Evolutionary conservation across 2,329 filamentous ascomycete genomes (phyloP).

Genomic region (Colletotrichum sublineola): DNA sequence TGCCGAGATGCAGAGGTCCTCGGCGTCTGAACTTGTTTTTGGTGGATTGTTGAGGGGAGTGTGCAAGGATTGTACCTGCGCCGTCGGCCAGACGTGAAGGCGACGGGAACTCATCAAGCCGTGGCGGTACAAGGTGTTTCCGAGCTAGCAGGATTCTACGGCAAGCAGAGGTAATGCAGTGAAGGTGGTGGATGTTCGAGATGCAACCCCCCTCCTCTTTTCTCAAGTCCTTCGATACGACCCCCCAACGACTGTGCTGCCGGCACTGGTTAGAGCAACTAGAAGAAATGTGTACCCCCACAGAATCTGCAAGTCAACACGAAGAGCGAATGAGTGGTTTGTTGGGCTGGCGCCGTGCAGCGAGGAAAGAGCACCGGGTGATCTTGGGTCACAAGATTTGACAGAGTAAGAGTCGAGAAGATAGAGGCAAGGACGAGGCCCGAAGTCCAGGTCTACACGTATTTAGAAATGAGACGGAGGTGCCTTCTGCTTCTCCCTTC

Average conservation of each 20-base stretch:
- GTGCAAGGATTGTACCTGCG: slow-evolving; percentile 12
- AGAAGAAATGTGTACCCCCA: slow-evolving; percentile 8
- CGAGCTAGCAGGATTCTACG: neutral
- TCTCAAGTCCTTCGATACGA: neutral
- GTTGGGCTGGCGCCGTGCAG: slow-evolving; percentile 21
- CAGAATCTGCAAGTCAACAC: slow-evolving; percentile 26
- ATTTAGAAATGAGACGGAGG: slow-evolving; percentile 1
- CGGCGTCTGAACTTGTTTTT: slow-evolving; percentile 12
- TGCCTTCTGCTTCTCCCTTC: neutral
- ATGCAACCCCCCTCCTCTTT: slow-evolving; percentile 19
- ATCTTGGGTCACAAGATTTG: neutral
- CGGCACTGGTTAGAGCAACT: slow-evolving; percentile 12
- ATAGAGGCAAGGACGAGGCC: neutral
- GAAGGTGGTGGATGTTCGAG: neutral
- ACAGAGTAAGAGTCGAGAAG: slow-evolving; percentile 16
- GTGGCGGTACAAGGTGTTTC: neutral
- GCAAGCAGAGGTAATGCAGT: neutral
- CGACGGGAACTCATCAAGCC: neutral
- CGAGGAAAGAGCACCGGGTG: slow-evolving; percentile 28
- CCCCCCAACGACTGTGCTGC: slow-evolving; percentile 9
- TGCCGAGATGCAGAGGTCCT: slow-evolving; percentile 26
- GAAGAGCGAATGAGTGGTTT: slow-evolving; percentile 18
- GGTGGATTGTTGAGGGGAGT: slow-evolving; percentile 16
- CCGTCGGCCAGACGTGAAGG: neutral
- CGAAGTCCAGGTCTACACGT: neutral